Base-by-base conservation (phyloP, 345 rosid species). In the Gossypium stocksii region DNA sequence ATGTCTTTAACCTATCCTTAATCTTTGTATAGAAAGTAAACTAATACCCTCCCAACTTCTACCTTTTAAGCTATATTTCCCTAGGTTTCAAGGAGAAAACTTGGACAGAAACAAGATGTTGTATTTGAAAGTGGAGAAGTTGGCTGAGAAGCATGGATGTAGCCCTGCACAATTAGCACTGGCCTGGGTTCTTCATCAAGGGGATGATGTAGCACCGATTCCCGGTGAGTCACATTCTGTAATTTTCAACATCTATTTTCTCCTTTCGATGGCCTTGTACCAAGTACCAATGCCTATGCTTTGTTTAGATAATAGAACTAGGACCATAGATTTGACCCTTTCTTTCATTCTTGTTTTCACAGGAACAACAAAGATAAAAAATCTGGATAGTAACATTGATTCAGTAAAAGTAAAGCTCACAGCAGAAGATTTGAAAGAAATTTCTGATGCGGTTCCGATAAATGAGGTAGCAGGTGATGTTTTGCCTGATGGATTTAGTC, bases 131-230 rank as follows among this genome's bases (percentile, higher is more conserved):
- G 12, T 78, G 4, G 73, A 81, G 73, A 73, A 78, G 43, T 22
- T 83, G 63, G 84, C 88, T 1, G 48, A 54, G 16, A 78, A 83
- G 61, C 74, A 77, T 41, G 65, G 63, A 63, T 87, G 86, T 74
- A 74, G 23, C 19, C 72, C 90, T 17, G 52, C 73, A 62, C 86
- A 83, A 63, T 85, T 84, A 9, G 85, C 86, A 4, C 85, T 87
- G 25, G 74, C 85, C 2, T 82, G 89, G 86, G 60, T 84, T 68
- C 83, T 82, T 46, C 78, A 80, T 56, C 86, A 81, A 74, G 85
- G 85, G 25, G 74, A 80, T 12, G 86, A 82, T 54, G 81, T 86
- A 25, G 80, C 64, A 15, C 85, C 84, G 2, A 83, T 83, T 78
- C 87, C 89, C 14, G 86, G 87, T 82, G 73, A 74, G 80, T 54